Evolutionary conservation across 1,284 basidiomycete species (phyloP).

Genomic region (Inonotus obliquus): DNA sequence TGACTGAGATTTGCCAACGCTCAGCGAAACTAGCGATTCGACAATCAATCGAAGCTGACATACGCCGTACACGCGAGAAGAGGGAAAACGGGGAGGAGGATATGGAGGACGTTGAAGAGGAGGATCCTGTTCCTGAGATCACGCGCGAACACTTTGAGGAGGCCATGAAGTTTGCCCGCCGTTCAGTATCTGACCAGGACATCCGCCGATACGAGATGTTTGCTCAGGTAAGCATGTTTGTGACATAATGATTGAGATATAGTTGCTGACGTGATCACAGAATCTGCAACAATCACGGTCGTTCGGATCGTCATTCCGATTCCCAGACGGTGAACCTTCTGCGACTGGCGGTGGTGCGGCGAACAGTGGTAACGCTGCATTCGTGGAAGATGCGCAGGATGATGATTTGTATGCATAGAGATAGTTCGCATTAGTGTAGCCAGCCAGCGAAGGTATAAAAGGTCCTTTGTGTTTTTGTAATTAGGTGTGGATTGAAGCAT

Average conservation of each 20-base stretch:
- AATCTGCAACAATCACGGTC: constrained; percentile 86
- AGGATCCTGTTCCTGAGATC: constrained; percentile 96
- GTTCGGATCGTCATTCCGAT: constrained; percentile 91
- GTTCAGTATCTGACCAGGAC: constrained; percentile 91
- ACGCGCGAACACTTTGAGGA: constrained; percentile 96
- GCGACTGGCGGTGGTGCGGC: constrained; percentile 39
- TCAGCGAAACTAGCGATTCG: constrained; percentile 96
- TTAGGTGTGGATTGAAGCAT: not conserved
- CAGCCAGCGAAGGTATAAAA: no score
- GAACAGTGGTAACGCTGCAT: constrained; percentile 69
- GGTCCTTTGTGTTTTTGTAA: not conserved
- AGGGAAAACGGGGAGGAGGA: constrained; percentile 65
- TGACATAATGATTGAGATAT: not conserved
- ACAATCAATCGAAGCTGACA: constrained; percentile 92
- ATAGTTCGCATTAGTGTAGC: no score
- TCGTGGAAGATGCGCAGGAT: constrained; percentile 76
- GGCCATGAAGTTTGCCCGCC: constrained; percentile 91
- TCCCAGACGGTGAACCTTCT: constrained; percentile 75
- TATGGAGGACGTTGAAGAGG: constrained; percentile 75
- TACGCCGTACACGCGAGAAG: constrained; percentile 76
- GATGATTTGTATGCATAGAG: constrained; percentile 88
- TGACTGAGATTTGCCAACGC: constrained; percentile 98
- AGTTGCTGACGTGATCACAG: constrained; percentile 33
- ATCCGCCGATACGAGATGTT: constrained; percentile 95
- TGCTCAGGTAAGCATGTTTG: constrained; percentile 50